phyloP scores from a whole-genome alignment of 768 basidiomycete genomes.

The Suillus sp. region DNA sequence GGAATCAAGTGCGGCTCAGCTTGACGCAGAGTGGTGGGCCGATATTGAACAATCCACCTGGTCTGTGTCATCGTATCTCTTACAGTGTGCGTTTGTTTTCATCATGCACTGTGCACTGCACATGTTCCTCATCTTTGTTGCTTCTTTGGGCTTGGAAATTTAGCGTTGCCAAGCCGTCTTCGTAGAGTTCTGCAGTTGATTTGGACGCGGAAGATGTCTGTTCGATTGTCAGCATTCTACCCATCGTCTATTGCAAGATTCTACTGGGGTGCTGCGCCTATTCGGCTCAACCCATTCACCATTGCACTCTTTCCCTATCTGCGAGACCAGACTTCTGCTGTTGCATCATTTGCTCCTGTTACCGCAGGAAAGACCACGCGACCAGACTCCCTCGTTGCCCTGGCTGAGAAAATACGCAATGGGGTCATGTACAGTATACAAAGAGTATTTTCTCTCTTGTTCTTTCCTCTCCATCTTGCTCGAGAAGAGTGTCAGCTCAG shows the following conservation, averaged over 20 bases:
- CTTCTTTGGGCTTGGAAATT: not conserved
- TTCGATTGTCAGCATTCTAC: conserved; percentile 48
- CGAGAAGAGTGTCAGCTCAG: conserved; percentile 69
- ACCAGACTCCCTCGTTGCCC: conserved; percentile 14
- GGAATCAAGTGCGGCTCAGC: conserved; percentile 70
- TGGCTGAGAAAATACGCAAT: conserved; percentile 15
- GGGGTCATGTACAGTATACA: conserved; percentile 18
- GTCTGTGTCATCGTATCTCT: conserved; percentile 62
- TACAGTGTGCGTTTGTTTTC: conserved; percentile 66
- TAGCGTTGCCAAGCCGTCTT: conserved; percentile 32
- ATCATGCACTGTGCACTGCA: not conserved
- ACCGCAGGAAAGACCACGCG: conserved; percentile 11
- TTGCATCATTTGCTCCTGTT: conserved; percentile 18
- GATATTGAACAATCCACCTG: conserved; percentile 61
- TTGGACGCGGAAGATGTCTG: conserved; percentile 44
- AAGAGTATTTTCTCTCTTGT: conserved; percentile 17
- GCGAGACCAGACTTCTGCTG: conserved; percentile 31
- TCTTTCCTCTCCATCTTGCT: conserved; percentile 61
- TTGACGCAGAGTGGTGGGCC: conserved; percentile 86
- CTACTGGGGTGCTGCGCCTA: conserved; percentile 46
- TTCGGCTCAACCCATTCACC: conserved; percentile 54
- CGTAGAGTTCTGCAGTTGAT: conserved; percentile 42
- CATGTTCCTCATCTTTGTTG: conserved; percentile 6
- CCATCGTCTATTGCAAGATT: conserved; percentile 50
- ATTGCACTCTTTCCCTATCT: conserved; percentile 71